A percentile compares a stretch with the other conserved stretches of the same genome.
These are phyloP conservation scores for Staphylotrichum tortipilum DNA, from an alignment of 495 filamentous ascomycete species.

Conservation along the genomic window DNA sequence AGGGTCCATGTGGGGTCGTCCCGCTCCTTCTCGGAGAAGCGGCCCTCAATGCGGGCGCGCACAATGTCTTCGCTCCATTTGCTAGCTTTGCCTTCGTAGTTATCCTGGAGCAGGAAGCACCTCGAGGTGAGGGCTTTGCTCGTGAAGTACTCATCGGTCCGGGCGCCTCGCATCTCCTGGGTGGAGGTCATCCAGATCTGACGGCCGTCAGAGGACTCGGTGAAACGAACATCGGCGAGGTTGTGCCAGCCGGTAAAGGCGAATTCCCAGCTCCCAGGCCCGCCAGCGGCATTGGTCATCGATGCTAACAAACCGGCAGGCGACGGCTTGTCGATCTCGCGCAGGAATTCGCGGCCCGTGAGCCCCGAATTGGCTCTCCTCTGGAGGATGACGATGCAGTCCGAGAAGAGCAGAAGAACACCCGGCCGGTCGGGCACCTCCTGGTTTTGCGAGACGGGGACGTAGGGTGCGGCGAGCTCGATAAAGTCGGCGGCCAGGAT, in stretches of 20 bases:
- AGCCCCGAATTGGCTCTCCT: conserved; percentile 52
- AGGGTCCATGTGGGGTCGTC: conserved; percentile 74
- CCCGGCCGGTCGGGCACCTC: conserved; percentile 42
- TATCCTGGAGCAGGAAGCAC: conserved; percentile 57
- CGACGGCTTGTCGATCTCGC: conserved; percentile 71
- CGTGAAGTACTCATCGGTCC: conserved; percentile 38
- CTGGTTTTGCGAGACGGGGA: conserved; percentile 1
- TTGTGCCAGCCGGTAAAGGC: conserved; percentile 63
- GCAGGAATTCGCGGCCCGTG: conserved; percentile 68
- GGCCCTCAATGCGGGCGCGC: conserved; percentile 76
- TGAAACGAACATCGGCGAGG: conserved; percentile 63
- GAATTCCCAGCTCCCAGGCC: conserved; percentile 51
- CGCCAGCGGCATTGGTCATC: conserved; percentile 46
- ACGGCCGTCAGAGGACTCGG: conserved; percentile 65
- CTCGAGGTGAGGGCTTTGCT: conserved; percentile 45
- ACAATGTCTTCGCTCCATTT: conserved; percentile 78
- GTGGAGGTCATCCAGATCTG: conserved; percentile 62
- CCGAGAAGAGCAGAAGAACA: conserved; percentile 77
- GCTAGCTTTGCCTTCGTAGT: conserved; percentile 70
- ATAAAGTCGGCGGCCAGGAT: conserved; percentile 77
- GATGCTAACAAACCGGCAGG: conserved; percentile 47
- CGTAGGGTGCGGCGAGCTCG: conserved; percentile 68
- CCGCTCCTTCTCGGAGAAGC: conserved; percentile 69
- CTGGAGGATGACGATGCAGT: conserved; percentile 66
- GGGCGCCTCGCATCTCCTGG: conserved; percentile 45